Percentiles rank a stretch among this genome's conserved stretches.
Conservation (phyloP, 352 stramenopile genomes). For the Pythium pyrilobum region DNA sequence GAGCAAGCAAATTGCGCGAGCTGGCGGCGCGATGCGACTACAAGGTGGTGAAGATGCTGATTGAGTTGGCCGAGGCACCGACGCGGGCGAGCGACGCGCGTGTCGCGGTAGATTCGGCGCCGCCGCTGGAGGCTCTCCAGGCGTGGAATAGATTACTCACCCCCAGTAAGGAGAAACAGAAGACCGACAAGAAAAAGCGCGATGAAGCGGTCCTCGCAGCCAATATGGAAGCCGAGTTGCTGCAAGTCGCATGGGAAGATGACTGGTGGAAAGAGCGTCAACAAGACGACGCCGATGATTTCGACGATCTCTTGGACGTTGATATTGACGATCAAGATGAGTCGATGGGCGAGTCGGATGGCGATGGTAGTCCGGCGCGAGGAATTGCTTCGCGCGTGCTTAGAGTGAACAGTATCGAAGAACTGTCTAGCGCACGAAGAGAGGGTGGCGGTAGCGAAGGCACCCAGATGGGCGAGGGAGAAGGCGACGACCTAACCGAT, state of each 20-base stretch:
- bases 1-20: slow-evolving; percentile 26
- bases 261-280: slow-evolving; percentile 57
- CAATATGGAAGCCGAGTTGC: slow-evolving; percentile 42
- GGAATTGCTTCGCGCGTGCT: slow-evolving; percentile 5
- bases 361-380: slow-evolving; percentile 6
- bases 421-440: too few relatives aligned
- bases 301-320: slow-evolving; percentile 22
- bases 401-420: too few relatives aligned
- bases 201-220: slow-evolving; percentile 23
- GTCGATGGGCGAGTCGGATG: slow-evolving; percentile 16
- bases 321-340: slow-evolving; percentile 26
- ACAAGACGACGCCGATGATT: slow-evolving; percentile 11
- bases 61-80: slow-evolving; percentile 48
- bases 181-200: slow-evolving; percentile 14
- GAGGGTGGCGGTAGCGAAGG: too few relatives aligned
- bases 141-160: slow-evolving; percentile 15
- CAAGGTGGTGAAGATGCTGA: slow-evolving; percentile 49
- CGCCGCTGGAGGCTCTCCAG: slow-evolving; percentile 13
- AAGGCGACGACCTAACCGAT: too few relatives aligned
- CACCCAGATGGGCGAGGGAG: too few relatives aligned
- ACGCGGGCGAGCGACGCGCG: slow-evolving; percentile 32
- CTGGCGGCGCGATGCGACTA: slow-evolving; percentile 35
- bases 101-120: slow-evolving; percentile 25
- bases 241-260: slow-evolving; percentile 59
- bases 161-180: slow-evolving; percentile 7